Evolutionary conservation across 805 yeast species (phyloP), one percentile per base, ranked within the genome.

Genomic region (Priceomyces medius): DNA sequence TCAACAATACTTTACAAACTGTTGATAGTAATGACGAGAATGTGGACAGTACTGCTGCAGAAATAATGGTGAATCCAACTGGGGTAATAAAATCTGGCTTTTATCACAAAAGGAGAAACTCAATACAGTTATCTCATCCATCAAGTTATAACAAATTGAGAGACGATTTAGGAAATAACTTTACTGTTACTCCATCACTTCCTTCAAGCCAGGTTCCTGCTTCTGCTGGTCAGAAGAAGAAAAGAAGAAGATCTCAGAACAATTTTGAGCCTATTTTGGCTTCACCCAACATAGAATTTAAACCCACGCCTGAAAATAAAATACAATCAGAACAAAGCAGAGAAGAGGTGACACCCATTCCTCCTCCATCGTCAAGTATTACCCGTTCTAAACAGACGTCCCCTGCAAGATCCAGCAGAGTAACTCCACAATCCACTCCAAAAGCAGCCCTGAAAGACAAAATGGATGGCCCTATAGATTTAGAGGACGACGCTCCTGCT

Each of bases 61-160:
- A 55, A 27, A 47, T 50, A 9, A 38, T 53, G 34, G 55, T 48
- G 12, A 59, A 61, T 35, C 65, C 65, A 6, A 60, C 66, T 2
- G 68, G 69, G 6, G 53, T 64, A 5, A 38, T 53, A 41, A 64
- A 61, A 44, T 46, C 54, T 13, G 42, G 40, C 3, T 40, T 40
- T 19, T 40, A 40, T 20, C 49, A 43, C 24, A 51, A 46, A 28
- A 44, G 63, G 33, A 42, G 61, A 35, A 58, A 58, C 32, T 56
- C 62, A 1, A 52, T 55, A 20, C 61, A 54, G 33, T 33, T 26
- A 13, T 39, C 42, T 9, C 24, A 39, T 33, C 42, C 37, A 10
- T 37, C 40, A 13, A 35, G 35, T 28, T 35, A 35, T 20, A 35
- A 18, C 12, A 29, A 28, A 9, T n/a, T 20, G 7, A 27, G 19